phyloP scores from a whole-genome alignment of 768 basidiomycete genomes.

The Pilatotrama ljubarskyi region DNA sequence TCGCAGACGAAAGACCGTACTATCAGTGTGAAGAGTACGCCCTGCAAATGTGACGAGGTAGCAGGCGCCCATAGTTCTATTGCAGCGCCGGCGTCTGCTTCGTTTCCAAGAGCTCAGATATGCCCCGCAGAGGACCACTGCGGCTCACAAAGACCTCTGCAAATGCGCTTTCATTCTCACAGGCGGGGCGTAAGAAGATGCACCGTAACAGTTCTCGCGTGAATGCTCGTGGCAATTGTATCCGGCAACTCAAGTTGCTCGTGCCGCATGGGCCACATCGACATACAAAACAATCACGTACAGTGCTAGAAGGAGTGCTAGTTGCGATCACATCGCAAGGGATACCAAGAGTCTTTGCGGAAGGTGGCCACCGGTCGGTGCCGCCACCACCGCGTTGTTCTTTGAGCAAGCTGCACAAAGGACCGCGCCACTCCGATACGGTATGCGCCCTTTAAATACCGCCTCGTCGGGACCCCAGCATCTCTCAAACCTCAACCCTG shows the following conservation, averaged over 20 bases:
- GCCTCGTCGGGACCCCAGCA: neutral
- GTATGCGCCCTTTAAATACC: neutral
- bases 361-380: neutral
- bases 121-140: no score
- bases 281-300: no score
- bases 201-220: no score
- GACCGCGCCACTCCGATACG: neutral
- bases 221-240: no score
- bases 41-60: constrained; percentile 1
- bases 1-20: neutral
- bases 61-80: neutral
- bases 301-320: no score
- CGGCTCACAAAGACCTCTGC: no score
- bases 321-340: no score
- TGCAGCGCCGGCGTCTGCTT: neutral
- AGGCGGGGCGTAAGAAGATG: no score
- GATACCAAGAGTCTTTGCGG: neutral
- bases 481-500: neutral
- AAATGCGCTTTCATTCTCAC: no score
- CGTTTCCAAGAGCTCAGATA: neutral
- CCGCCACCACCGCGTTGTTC: neutral
- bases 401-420: constrained; percentile 1
- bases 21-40: neutral
- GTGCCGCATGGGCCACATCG: no score
- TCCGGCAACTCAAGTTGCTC: no score